phyloP scores from a whole-genome alignment of 371 early-diverging fungal genomes.

The Batkoa obscura region DNA sequence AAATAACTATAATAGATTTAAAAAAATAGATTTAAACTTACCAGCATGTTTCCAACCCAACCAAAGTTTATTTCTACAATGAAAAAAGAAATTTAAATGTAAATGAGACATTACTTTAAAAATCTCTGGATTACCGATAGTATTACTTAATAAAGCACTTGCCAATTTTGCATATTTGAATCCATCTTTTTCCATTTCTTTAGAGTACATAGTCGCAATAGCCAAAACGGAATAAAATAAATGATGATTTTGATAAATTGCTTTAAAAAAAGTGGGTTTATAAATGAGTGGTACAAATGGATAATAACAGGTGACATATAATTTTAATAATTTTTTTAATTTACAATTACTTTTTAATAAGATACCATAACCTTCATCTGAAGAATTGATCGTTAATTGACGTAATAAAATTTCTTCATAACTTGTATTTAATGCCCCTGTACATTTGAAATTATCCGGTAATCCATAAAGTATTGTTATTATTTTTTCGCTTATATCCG shows the following conservation, averaged over 20 bases:
- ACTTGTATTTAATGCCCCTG: too few relatives aligned
- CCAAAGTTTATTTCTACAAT: neutral
- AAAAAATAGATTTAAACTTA: constrained; percentile 4
- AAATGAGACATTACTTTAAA: neutral
- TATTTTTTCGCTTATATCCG: too few relatives aligned
- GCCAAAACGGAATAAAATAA: neutral
- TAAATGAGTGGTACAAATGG: neutral
- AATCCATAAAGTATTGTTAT: too few relatives aligned
- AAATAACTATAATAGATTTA: too few relatives aligned
- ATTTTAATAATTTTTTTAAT: too few relatives aligned
- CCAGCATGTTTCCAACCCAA: neutral
- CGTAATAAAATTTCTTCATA: too few relatives aligned
- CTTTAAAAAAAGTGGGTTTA: neutral
- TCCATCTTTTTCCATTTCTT: neutral
- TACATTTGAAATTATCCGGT: too few relatives aligned
- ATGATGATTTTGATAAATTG: neutral
- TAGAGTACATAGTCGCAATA: neutral
- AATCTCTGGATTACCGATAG: neutral
- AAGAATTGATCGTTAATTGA: too few relatives aligned
- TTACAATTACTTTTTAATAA: too few relatives aligned
- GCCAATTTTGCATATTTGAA: neutral
- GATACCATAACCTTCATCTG: too few relatives aligned
- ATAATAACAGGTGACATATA: neutral
- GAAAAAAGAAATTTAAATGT: neutral
- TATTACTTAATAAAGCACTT: neutral